Percentiles rank a stretch among this genome's conserved stretches.
Conservation (phyloP, 495 filamentous ascomycete genomes). For the Antarctomyces pellizariae region DNA sequence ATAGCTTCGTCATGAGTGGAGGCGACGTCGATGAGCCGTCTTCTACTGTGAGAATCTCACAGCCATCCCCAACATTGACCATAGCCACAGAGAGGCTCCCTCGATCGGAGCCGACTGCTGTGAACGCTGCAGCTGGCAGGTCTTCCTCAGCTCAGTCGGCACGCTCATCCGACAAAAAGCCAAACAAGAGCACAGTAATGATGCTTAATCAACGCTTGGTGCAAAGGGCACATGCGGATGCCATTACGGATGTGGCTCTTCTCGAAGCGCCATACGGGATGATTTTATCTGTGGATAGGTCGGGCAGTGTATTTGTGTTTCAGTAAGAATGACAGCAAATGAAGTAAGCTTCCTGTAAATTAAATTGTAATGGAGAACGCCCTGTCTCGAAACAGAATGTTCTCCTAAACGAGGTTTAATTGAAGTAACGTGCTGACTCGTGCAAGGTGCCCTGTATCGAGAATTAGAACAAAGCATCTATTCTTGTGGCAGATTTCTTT, state of each 20-base stretch:
- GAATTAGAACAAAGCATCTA: no score
- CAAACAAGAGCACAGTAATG: constrained; percentile 66
- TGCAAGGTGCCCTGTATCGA: no score
- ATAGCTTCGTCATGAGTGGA: constrained; percentile 58
- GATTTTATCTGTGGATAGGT: constrained; percentile 73
- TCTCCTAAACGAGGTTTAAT: no score
- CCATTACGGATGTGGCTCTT: constrained; percentile 67
- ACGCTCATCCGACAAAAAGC: constrained; percentile 17
- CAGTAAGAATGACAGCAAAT: no score
- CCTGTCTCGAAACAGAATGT: no score
- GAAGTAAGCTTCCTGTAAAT: no score
- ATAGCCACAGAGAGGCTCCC: constrained; percentile 50
- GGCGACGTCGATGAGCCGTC: constrained; percentile 42
- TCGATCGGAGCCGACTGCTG: constrained; percentile 17
- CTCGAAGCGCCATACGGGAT: constrained; percentile 81
- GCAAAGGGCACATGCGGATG: constrained; percentile 68
- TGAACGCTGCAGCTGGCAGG: constrained; percentile 16
- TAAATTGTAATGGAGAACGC: no score
- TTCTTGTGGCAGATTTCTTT: no score
- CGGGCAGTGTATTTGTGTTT: constrained; percentile 84
- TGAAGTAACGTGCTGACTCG: not conserved
- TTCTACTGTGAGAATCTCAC: constrained; percentile 46
- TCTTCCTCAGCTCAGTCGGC: constrained; percentile 14
- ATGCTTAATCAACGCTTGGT: constrained; percentile 69
- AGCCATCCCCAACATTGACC: constrained; percentile 41